A percentile compares a stretch with the other conserved stretches of the same genome.
These are phyloP conservation scores for Neonectria hederae DNA, from an alignment of 2,329 filamentous ascomycete genomes.

Conservation along the genomic window DNA sequence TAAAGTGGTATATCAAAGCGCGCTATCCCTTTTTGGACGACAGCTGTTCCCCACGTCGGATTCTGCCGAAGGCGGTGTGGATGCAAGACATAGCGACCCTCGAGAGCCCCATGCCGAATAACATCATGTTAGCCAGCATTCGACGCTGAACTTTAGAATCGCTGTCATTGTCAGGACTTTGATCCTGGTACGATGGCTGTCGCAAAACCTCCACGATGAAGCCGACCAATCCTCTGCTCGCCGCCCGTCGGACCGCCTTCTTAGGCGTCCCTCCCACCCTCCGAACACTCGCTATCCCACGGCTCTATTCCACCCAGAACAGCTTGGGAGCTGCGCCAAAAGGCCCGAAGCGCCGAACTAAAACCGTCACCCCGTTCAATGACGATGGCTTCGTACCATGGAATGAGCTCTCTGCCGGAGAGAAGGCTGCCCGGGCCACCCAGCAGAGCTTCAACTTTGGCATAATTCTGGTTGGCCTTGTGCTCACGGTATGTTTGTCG, in stretches of 20 bases:
- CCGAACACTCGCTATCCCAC: conserved; percentile 51
- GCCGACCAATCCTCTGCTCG: conserved; percentile 49
- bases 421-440: conserved; percentile 85
- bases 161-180: conserved; percentile 21
- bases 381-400: conserved; percentile 87
- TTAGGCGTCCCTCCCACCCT: conserved; percentile 43
- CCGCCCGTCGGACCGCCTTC: conserved; percentile 47
- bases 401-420: conserved; percentile 76
- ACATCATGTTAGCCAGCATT: background rate
- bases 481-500: conserved; percentile 71
- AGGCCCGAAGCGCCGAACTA: conserved; percentile 68
- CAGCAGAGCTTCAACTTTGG: conserved; percentile 92
- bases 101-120: conserved; percentile 9
- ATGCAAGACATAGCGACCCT: conserved; percentile 24
- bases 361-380: conserved; percentile 82
- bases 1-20: conserved; percentile 54
- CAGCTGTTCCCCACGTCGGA: conserved; percentile 41
- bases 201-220: conserved; percentile 57
- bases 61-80: conserved; percentile 53
- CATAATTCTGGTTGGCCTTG: conserved; percentile 77
- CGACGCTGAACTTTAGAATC: conserved; percentile 4
- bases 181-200: conserved; percentile 48
- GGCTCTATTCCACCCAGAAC: conserved; percentile 69
- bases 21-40: conserved; percentile 49
- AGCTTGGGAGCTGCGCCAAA: conserved; percentile 51